These are phyloP conservation scores for Vitis amurensis DNA, from an alignment of 164 flowering plant species.

Conservation along the genomic window DNA sequence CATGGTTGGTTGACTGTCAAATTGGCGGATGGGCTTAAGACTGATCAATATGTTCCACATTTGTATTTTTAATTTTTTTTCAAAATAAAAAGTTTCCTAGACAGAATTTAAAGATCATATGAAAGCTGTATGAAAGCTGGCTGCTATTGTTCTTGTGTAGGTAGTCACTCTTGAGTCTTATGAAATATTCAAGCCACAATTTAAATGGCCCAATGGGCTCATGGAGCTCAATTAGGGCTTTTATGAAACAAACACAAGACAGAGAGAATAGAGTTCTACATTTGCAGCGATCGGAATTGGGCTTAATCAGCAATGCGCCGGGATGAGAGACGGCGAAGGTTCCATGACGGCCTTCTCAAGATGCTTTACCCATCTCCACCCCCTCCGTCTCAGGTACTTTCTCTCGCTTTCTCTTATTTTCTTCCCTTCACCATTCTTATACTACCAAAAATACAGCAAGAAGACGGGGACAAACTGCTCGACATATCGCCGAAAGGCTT, in stretches of 20 bases:
- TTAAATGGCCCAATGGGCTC: too few relatives aligned
- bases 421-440: neutral
- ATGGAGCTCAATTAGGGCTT: too few relatives aligned
- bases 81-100: too few relatives aligned
- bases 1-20: slow-evolving; percentile 18
- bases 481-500: neutral
- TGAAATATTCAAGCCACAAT: too few relatives aligned
- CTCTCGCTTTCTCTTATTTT: slow-evolving; percentile 1
- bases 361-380: slow-evolving; percentile 41
- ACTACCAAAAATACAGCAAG: neutral
- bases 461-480: slow-evolving; percentile 7
- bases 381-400: slow-evolving; percentile 11
- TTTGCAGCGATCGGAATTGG: slow-evolving; percentile 8
- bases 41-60: too few relatives aligned
- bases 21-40: slow-evolving; percentile 9
- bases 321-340: slow-evolving; percentile 36
- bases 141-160: too few relatives aligned
- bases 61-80: too few relatives aligned
- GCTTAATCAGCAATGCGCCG: slow-evolving; percentile 18
- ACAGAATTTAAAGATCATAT: too few relatives aligned
- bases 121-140: too few relatives aligned
- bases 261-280: neutral
- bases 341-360: slow-evolving; percentile 37
- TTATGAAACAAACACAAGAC: too few relatives aligned
- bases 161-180: too few relatives aligned